Base-by-base conservation (phyloP, 495 filamentous ascomycete species). In the Neurospora intermedia region DNA sequence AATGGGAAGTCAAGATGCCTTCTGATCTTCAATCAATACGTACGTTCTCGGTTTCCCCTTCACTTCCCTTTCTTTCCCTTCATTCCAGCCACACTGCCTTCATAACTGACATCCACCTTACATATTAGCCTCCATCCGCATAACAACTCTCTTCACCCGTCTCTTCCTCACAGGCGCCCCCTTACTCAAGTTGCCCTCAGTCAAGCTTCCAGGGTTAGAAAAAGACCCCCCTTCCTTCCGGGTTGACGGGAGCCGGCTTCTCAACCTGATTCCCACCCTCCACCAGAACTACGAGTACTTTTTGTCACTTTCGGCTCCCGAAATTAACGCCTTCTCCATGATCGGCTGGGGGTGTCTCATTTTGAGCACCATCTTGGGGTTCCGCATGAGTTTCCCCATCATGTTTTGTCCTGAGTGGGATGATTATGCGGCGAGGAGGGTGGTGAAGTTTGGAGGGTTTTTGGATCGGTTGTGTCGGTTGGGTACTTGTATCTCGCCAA, bases 351-450 rank as follows among this genome's bases (percentile, higher is more conserved):
- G 76, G 42, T 75, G 74, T 41, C 70, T 84, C 42, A 81, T 86
- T 40, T 31, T 83, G 3, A 40, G 69, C n/a, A 73, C 82, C 18
- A 80, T 85, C n/a, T 71, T 86, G 1, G 78, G 78, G 7, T 83
- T 83, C 43, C 80, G 84, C 3, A 77, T 85, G 54, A 81, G 80
- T 1, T 83, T 86, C 69, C 80, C 84, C 0, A 31, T 83, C 4
- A 39, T 76, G 4, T 74, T 76, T 0, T 84, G 81, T 40, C 80
- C 78, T 2, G 80, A 72, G 23, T 86, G 83, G 76, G 83, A 85
- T 66, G 78, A 80, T 11, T 45, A 41, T 1, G 77, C 75, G 43
- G 82, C 79, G 23, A 74, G 83, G 16, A 69, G 41, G 43, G 69
- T 74, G 1, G 70, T 86, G 8, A 71, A 78, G 5, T 80, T 85